Conservation (phyloP, 2,329 filamentous ascomycete species). For the Aspergillus amoenus region DNA sequence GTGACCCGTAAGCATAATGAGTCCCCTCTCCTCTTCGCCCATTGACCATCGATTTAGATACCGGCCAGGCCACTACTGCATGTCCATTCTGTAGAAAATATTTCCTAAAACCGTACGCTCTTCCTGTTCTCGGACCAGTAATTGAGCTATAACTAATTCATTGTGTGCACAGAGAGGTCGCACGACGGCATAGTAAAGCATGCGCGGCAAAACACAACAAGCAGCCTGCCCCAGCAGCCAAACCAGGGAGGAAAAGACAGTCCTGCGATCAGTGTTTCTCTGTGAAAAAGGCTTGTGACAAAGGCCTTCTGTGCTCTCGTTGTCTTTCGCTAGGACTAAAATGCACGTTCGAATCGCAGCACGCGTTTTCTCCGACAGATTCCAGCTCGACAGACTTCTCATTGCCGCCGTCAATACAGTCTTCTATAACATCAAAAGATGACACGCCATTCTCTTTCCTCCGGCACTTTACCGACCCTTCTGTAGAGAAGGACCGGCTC, state of each 20-base stretch:
- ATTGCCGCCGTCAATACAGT: slow-evolving; percentile 6
- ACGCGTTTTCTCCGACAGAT: background rate
- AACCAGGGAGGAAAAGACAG: slow-evolving; percentile 30
- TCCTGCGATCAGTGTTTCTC: slow-evolving; percentile 30
- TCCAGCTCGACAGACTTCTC: slow-evolving; percentile 1
- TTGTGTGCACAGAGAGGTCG: slow-evolving; percentile 24
- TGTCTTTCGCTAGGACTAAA: slow-evolving; percentile 21
- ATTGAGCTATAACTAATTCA: background rate
- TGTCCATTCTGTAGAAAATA: slow-evolving; percentile 31
- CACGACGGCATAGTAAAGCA: slow-evolving; percentile 29
- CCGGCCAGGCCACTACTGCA: slow-evolving; percentile 21
- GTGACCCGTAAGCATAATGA: slow-evolving; percentile 23
- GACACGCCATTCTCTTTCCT: slow-evolving; percentile 28
- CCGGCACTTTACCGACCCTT: slow-evolving; percentile 29
- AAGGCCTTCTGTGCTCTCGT: slow-evolving; percentile 24
- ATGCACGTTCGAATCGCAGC: slow-evolving; percentile 20
- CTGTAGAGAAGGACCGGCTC: slow-evolving; percentile 26
- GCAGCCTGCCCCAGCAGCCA: slow-evolving; percentile 26
- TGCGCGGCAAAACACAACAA: slow-evolving; percentile 31
- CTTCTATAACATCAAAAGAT: background rate
- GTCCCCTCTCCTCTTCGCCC: background rate
- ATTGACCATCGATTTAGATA: slow-evolving; percentile 21
- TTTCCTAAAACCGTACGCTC: slow-evolving; percentile 27
- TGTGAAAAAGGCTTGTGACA: slow-evolving; percentile 29
- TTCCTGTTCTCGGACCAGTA: background rate